Evolutionary conservation across 306 rosid species (phyloP).

Genomic region (Pyrus pyrifolia): DNA sequence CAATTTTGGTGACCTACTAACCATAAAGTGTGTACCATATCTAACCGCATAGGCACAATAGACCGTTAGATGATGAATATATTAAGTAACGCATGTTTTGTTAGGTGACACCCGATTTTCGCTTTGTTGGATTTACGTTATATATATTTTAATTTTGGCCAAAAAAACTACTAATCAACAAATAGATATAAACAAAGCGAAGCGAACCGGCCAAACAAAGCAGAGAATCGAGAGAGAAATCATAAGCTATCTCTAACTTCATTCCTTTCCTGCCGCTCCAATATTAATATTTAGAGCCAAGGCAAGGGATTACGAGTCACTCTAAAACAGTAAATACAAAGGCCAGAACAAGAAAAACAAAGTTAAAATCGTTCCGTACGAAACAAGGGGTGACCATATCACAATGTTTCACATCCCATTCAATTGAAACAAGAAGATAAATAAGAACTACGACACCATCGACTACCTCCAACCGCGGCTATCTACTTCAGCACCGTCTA

Average conservation of each 20-base stretch:
- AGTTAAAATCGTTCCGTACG: constrained; percentile 24
- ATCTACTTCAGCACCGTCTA: background rate
- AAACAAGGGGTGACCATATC: constrained; percentile 42
- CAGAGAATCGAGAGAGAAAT: background rate
- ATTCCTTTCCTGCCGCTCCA: constrained; percentile 19
- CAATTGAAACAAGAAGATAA: constrained; percentile 25
- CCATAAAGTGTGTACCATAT: background rate
- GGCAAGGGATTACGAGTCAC: constrained; percentile 24
- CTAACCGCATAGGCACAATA: too few relatives aligned
- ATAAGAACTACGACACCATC: constrained; percentile 22
- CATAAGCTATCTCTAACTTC: constrained; percentile 20
- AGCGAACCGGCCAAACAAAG: background rate
- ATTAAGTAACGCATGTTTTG: too few relatives aligned
- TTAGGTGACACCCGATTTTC: background rate
- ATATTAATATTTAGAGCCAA: background rate
- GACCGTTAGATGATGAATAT: too few relatives aligned
- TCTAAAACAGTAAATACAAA: constrained; percentile 24
- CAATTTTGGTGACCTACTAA: too few relatives aligned
- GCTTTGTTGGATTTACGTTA: background rate
- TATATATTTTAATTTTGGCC: background rate
- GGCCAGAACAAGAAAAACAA: constrained; percentile 15
- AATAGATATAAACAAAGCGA: background rate
- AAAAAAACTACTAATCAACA: background rate
- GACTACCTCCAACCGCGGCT: constrained; percentile 19
- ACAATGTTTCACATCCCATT: constrained; percentile 32